Evolutionary conservation across 2,329 filamentous ascomycete genomes (phyloP), one percentile per base, ranked within the genome.

Genomic region (Colletotrichum coccodes): DNA sequence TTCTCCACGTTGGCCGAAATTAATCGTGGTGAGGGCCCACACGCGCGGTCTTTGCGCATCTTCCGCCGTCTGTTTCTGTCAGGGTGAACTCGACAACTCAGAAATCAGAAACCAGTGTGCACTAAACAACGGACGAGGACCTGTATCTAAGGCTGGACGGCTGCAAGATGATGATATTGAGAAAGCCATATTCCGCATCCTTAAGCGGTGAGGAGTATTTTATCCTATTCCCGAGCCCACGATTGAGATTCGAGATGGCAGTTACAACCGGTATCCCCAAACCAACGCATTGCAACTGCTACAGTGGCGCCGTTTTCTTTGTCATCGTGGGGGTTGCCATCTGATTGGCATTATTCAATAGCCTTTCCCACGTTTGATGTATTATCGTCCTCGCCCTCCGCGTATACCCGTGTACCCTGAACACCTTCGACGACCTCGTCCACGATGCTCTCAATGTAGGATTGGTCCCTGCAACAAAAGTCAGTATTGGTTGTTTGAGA

Each of bases 351-450:
- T 32, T 32, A 50, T 30, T 60, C 56, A 40, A 49, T 28, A 6
- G 12, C 21, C 50, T 60, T 70, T 32, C 58, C 58, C 23, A 42
- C 63, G 23, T 53, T 38, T 36, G 50, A 44, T 11, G 12, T 16
- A 26, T 34, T 32, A 34, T 94, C 91, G 71, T 91, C 85, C 76
- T 94, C 91, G 70, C 91, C 93, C 78, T 98, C 95, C 30, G 86
- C 85, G 32, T 80, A 73, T 12, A 97, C 89, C 57, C 91, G 86
- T 73, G 84, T 86, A 3, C 95, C 95, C 73, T 94, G 81, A 6
- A 97, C 91, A 60, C 91, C 91, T 77, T 89, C 82, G 76, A 93
- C 89, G 3, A 97, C 93, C 77, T 97, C 94, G 0, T 86, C 81
- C 16, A 97, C 88, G 70, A 98, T 80, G 58, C 89, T 90, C 78